These are phyloP conservation scores for Solanum raphanifolium DNA, from an alignment of 257 asterid species.

Conservation along the genomic window DNA sequence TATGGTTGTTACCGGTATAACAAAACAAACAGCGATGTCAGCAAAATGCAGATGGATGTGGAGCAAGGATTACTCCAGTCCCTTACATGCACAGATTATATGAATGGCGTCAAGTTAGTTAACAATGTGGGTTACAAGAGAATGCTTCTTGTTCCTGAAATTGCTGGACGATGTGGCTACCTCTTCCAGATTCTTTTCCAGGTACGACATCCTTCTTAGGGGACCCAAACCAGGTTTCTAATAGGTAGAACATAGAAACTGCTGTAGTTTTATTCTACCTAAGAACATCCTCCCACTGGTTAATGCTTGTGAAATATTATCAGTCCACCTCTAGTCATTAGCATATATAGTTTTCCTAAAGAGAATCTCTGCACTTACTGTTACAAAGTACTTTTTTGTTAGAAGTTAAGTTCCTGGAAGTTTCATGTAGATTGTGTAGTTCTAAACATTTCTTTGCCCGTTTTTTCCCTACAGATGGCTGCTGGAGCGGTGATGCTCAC, in stretches of 20 bases:
- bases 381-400: not conserved
- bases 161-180: conserved; percentile 28
- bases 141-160: conserved; percentile 7
- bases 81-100: conserved; percentile 25
- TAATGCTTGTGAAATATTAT: not conserved
- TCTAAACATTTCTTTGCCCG: not conserved
- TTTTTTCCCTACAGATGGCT: conserved; percentile 47
- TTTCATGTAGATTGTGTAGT: not conserved
- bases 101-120: conserved; percentile 16
- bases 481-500: conserved; percentile 91
- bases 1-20: conserved; percentile 43
- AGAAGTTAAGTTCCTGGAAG: not conserved
- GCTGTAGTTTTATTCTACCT: not conserved
- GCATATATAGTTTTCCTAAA: not conserved
- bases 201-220: conserved; percentile 22
- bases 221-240: not conserved
- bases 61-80: conserved; percentile 54
- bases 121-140: conserved; percentile 14
- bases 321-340: not conserved
- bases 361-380: not conserved
- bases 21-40: conserved; percentile 11
- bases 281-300: not conserved
- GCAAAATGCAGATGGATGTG: conserved; percentile 23
- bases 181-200: conserved; percentile 65
- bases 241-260: not conserved